A percentile compares a stretch with the other conserved stretches of the same genome.
Evolutionary conservation across 805 yeast genomes (phyloP).

Genomic region (Cyberlindnera japonica): DNA sequence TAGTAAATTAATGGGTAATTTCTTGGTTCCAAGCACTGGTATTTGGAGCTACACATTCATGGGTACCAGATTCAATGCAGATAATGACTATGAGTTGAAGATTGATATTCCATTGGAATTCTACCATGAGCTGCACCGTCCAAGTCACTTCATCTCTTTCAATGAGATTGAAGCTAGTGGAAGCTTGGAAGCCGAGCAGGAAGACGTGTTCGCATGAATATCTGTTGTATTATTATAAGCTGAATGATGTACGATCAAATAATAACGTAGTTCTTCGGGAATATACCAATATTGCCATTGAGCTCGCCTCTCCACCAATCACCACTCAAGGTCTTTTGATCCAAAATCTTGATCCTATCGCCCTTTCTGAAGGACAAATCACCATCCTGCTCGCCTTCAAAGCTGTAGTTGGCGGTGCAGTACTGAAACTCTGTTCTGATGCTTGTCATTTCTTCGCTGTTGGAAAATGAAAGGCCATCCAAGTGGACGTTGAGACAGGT

Average conservation of each 20-base stretch:
- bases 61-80: constrained; percentile 76
- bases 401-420: constrained; percentile 41
- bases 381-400: constrained; percentile 32
- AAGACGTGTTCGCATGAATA: constrained; percentile 58
- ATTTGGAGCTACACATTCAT: constrained; percentile 91
- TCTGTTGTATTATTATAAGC: not conserved
- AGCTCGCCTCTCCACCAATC: constrained; percentile 28
- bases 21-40: constrained; percentile 77
- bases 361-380: constrained; percentile 44
- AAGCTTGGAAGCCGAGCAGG: constrained; percentile 59
- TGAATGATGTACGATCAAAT: constrained; percentile 1
- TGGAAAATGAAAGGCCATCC: not conserved
- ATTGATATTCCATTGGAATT: constrained; percentile 77
- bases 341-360: constrained; percentile 39
- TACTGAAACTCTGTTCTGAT: constrained; percentile 11
- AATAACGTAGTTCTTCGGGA: constrained; percentile 23
- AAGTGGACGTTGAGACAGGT: constrained; percentile 1
- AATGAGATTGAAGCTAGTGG: constrained; percentile 54
- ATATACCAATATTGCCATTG: constrained; percentile 19
- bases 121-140: constrained; percentile 84
- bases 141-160: constrained; percentile 79
- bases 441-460: not conserved
- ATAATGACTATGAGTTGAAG: constrained; percentile 58
- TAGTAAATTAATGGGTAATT: constrained; percentile 73
- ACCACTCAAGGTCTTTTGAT: constrained; percentile 10